These are phyloP conservation scores for Globisporangium canariense DNA, from an alignment of 352 stramenopile genomes.

Conservation along the genomic window DNA sequence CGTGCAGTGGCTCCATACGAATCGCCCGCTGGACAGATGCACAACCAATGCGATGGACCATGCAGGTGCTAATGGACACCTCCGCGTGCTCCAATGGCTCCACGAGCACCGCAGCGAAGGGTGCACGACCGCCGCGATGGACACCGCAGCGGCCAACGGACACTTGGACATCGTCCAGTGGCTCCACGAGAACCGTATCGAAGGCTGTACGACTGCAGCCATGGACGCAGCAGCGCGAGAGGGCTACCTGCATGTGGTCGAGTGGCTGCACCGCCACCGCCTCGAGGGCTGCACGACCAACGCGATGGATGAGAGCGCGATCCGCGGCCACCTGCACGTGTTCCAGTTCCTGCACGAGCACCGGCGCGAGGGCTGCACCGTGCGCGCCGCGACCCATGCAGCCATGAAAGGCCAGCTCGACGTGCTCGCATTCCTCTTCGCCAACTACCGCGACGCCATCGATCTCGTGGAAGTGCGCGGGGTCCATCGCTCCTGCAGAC, in stretches of 20 bases:
- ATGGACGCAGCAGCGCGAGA: constrained; percentile 5
- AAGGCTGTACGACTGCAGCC: not conserved
- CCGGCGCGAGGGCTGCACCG: constrained; percentile 6
- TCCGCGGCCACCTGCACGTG: not conserved
- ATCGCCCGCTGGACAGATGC: not conserved
- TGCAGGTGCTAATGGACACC: not conserved
- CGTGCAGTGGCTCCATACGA: not conserved
- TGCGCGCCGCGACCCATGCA: constrained; percentile 7
- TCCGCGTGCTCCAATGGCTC: not conserved
- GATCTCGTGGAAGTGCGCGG: constrained; percentile 9
- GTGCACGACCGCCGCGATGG: constrained; percentile 3
- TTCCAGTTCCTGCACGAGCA: constrained; percentile 13
- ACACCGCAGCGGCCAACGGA: constrained; percentile 1
- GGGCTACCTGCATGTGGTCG: not conserved
- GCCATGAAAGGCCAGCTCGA: constrained; percentile 6
- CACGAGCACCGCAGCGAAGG: not conserved
- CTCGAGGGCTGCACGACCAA: constrained; percentile 4
- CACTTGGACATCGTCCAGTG: not conserved
- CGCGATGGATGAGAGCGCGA: constrained; percentile 11
- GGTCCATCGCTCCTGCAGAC: constrained; percentile 1
- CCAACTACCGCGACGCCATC: constrained; percentile 7
- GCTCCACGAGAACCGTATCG: not conserved
- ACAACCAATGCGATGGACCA: not conserved
- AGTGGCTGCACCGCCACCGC: constrained; percentile 8
- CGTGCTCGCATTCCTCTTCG: constrained; percentile 11